These are phyloP conservation scores for Tulasnella sp. DNA, from an alignment of 768 basidiomycete genomes.

Conservation along the genomic window DNA sequence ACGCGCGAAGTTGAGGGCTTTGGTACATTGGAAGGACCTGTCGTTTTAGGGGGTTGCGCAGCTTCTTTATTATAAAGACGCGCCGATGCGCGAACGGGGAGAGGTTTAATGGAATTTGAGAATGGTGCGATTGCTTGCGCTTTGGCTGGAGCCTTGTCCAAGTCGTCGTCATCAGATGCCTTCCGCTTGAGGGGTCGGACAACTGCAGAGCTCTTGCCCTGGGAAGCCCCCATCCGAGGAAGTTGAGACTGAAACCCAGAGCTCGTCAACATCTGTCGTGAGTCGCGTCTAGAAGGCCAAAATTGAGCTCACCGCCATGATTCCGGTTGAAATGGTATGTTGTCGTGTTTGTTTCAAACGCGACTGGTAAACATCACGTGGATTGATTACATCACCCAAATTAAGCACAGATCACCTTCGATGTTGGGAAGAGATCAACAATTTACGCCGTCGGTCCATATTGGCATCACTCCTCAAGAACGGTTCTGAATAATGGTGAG, in stretches of 20 bases:
- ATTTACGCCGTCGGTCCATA: neutral
- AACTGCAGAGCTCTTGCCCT: neutral
- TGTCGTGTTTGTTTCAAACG: constrained; percentile 5
- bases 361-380: constrained; percentile 4
- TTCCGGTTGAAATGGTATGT: neutral
- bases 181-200: constrained; percentile 4
- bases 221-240: neutral
- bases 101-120: neutral
- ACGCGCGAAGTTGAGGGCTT: constrained; percentile 1
- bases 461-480: constrained; percentile 3
- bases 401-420: neutral
- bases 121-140: neutral
- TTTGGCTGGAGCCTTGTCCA: neutral
- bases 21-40: neutral
- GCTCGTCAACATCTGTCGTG: no score
- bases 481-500: constrained; percentile 4
- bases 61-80: neutral
- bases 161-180: constrained; percentile 12
- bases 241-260: constrained; percentile 1
- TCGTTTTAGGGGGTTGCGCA: constrained; percentile 1
- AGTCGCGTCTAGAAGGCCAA: neutral
- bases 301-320: neutral
- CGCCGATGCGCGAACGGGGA: neutral
- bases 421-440: neutral
- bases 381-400: neutral